phyloP scores from a whole-genome alignment of 768 basidiomycete species.

The Coprinopsis sp. region DNA sequence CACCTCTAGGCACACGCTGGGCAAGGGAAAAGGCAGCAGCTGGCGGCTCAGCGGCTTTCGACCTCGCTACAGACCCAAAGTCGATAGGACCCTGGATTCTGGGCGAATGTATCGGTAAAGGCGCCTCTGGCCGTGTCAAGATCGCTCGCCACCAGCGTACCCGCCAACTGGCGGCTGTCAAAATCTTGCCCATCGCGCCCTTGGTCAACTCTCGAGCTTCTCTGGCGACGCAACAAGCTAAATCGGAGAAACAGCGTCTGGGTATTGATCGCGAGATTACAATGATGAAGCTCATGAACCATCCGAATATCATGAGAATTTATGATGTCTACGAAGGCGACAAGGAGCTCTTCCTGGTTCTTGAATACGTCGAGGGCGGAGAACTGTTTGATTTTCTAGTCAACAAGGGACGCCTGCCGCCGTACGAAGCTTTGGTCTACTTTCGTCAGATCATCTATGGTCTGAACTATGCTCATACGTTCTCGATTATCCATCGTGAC shows the following conservation, averaged over 20 bases:
- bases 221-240: conserved; percentile 59
- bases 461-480: conserved; percentile 94
- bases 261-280: conserved; percentile 93
- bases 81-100: conserved; percentile 89
- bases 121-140: conserved; percentile 91
- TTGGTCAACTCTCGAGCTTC: conserved; percentile 70
- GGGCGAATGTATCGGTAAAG: conserved; percentile 91
- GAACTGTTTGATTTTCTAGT: conserved; percentile 97
- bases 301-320: conserved; percentile 92
- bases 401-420: conserved; percentile 75
- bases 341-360: conserved; percentile 84
- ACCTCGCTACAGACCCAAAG: conserved; percentile 80
- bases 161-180: conserved; percentile 90
- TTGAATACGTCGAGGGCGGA: conserved; percentile 94
- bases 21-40: conserved; percentile 84
- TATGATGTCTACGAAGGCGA: conserved; percentile 96
- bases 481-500: conserved; percentile 97
- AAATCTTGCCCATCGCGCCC: conserved; percentile 85
- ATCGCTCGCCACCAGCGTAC: conserved; percentile 84
- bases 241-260: conserved; percentile 76
- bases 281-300: conserved; percentile 99
- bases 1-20: conserved; percentile 79
- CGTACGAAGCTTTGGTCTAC: conserved; percentile 80
- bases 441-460: conserved; percentile 96
- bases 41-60: conserved; percentile 65